Evolutionary conservation across 768 basidiomycete genomes (phyloP), one percentile per base, ranked within the genome.

Genomic region (Rhizopogon sp.): DNA sequence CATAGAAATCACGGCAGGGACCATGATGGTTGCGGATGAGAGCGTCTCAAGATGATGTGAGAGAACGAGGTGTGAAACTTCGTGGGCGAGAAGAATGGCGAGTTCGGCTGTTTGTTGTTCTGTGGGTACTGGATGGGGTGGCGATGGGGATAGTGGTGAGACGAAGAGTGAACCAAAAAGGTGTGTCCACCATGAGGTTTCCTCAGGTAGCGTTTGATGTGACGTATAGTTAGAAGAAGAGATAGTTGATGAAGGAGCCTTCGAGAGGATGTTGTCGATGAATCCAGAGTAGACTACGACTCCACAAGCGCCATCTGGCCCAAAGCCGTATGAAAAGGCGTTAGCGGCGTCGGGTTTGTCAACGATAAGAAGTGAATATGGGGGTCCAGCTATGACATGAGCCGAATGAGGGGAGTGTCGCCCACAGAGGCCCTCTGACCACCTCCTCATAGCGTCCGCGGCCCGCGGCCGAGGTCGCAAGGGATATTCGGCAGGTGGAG

Each of bases 311-410:
- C 91, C 89, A 62, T 93, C 84, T 3, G 91, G 88, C 11, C 93
- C 93, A 60, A 98, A 98, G 1, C 96, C 96, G 65, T 95, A 98
- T 1, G 89, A 91, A 69, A 99, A 97, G 1, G 97, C 96, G 64
- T 98, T 99, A 8, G 83, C 79, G 2, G 84, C 76, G 56, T 90
- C 87, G 1, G 91, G 86, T 57, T 86, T 84, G 50, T 98, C 91
- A 44, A 96, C 83, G n/a, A 99, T 68, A 43, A 99, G 78, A 6
- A 99, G 73, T 35, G 91, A 89, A 66, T 95, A 98, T 0, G 93
- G 93, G 29, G 93, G 90, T 0, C 92, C 93, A 9, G 88, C 74
- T 43, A 87, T 79, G 20, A 76, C 67, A 57, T 87, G 85, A 4
- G 84, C 76, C 20, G 76, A 71, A 11, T 76, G 70, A 10, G 70